Conservation (phyloP, 2,329 filamentous ascomycete genomes). For the Chaetomium sp. region DNA sequence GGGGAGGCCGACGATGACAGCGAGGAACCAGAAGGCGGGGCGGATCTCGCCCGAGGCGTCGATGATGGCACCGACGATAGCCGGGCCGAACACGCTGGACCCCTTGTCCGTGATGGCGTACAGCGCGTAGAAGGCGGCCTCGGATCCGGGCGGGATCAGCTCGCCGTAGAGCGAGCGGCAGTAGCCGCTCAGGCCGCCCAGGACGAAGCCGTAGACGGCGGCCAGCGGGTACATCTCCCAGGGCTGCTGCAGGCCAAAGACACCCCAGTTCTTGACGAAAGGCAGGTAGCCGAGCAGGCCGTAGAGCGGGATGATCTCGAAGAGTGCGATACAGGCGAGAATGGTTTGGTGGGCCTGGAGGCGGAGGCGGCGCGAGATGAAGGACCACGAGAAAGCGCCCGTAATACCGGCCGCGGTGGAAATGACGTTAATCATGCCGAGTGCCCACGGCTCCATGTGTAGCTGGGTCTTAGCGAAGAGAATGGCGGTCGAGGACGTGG, state of each 20-base stretch:
- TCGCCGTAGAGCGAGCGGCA: constrained; percentile 92
- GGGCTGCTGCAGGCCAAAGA: constrained; percentile 83
- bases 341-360: constrained; percentile 85
- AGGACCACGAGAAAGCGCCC: constrained; percentile 89
- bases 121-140: constrained; percentile 93
- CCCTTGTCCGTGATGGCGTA: constrained; percentile 99
- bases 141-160: constrained; percentile 88
- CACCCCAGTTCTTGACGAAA: constrained; percentile 71
- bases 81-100: constrained; percentile 88
- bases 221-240: constrained; percentile 98
- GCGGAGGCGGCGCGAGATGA: constrained; percentile 68
- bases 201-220: constrained; percentile 87
- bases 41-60: constrained; percentile 79
- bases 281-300: constrained; percentile 87
- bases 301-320: constrained; percentile 91
- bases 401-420: constrained; percentile 80
- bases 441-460: constrained; percentile 82
- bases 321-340: constrained; percentile 84
- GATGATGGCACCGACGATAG: constrained; percentile 90
- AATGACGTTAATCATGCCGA: constrained; percentile 93
- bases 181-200: constrained; percentile 90
- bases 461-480: constrained; percentile 94
- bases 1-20: constrained; percentile 78
- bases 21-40: constrained; percentile 90
- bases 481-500: constrained; percentile 90